Base-by-base conservation (phyloP, 176 grass and related monocot genomes). In the Zea mays region DNA sequence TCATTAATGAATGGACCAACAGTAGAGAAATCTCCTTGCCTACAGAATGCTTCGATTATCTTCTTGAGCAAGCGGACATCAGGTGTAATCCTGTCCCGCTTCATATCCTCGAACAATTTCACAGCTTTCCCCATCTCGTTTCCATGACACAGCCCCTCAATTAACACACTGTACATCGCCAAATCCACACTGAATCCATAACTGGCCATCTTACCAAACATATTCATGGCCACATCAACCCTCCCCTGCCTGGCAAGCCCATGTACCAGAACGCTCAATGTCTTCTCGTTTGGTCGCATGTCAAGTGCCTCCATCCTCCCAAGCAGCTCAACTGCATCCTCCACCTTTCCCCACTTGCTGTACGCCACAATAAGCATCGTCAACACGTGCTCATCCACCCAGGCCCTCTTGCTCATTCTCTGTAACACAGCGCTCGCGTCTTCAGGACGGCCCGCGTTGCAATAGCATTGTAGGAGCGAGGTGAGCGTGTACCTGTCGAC, bases 401-500 rank as follows among this genome's bases (percentile, higher is more conserved):
- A 94, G 0, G 83, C 87, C 50, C 46, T 73, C 17, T 73, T 69
- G 27, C 81, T 87, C 82, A 98, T 98, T 55, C 41, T 87, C 38
- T 87, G 69, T 62, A 98, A 94, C 61, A 85, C 81, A 1, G 84
- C 43, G 8, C 84, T 67, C 2, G 71, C 89, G 5, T 85, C 81
- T 14, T 82, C 85, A 21, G 85, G 72, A 13, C 73, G 83, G n/a
- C 81, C 85, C 1, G 65, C 81, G 34, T 89, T 92, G 79, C 87
- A 98, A 42, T 92, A 98, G 75, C 83, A 94, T 68, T 65, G 83
- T 62, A 94, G 65, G 55, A 94, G 59, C 10, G 96, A 82, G 10
- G 96, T 98, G 74, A 92, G 81, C 6, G 87, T 94, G 78, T 92
- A 89, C 83, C 88, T 94, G 74, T 94, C 96, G 15, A 90, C 71